Evolutionary conservation across 495 filamentous ascomycete genomes (phyloP).

Genomic region (Aeminium ludgeri): DNA sequence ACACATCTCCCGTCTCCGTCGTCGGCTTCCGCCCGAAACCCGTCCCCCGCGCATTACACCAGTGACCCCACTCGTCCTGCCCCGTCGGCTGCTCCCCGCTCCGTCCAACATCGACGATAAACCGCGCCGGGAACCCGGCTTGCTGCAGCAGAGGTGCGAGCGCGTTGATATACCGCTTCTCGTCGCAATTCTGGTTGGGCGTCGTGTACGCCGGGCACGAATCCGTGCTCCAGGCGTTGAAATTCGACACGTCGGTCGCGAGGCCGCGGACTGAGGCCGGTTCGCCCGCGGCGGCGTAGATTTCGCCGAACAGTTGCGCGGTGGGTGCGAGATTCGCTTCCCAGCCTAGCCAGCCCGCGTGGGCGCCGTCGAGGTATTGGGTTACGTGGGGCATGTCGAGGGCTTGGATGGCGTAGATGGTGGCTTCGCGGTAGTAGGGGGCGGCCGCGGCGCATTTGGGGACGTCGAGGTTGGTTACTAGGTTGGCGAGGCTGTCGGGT

Average conservation of each 20-base stretch:
- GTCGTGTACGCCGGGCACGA: conserved; percentile 31
- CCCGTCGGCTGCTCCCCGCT: conserved; percentile 49
- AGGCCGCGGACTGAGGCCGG: conserved; percentile 54
- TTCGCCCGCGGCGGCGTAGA: conserved; percentile 47
- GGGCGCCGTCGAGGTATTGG: conserved; percentile 73
- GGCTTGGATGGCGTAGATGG: conserved; percentile 52
- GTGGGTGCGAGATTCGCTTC: conserved; percentile 57
- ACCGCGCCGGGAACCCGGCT: conserved; percentile 53
- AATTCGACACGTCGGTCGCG: conserved; percentile 39
- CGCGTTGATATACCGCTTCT: conserved; percentile 53
- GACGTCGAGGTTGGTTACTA: conserved; percentile 56
- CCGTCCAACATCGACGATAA: conserved; percentile 53
- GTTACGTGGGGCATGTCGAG: conserved; percentile 62
- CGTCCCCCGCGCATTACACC: conserved; percentile 65
- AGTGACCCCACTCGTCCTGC: conserved; percentile 58
- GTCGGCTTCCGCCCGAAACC: conserved; percentile 60
- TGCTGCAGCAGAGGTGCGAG: conserved; percentile 43
- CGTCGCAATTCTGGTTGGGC: conserved; percentile 40
- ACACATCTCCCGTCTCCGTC: conserved; percentile 39
- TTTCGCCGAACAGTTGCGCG: conserved; percentile 47
- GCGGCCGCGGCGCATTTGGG: conserved; percentile 46
- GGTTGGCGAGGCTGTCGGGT: conserved; percentile 65
- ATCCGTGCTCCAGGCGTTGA: conserved; percentile 15
- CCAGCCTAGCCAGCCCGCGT: conserved; percentile 76
- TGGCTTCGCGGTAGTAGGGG: conserved; percentile 47